Evolutionary conservation across 257 asterid genomes (phyloP).

Genomic region (Cruciata laevipes): DNA sequence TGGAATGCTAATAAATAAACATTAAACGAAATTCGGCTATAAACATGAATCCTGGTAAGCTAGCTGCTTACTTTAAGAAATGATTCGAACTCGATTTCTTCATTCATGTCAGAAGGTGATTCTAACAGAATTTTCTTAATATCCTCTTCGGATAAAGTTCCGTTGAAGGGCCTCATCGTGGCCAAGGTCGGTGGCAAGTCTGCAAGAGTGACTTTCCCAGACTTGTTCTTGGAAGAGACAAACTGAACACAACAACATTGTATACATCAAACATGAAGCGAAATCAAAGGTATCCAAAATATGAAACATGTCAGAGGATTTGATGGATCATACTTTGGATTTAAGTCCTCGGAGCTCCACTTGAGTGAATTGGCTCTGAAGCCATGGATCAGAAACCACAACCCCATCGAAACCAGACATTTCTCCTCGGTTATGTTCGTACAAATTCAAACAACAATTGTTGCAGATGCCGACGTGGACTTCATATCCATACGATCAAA

Average conservation of each 20-base stretch:
- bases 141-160: conserved; percentile 41
- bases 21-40: not conserved
- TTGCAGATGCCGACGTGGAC: not conserved
- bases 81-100: conserved; percentile 68
- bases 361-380: conserved; percentile 85
- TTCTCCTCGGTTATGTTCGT: conserved; percentile 15
- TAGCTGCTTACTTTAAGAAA: conserved; percentile 56
- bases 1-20: not conserved
- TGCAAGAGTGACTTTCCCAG: conserved; percentile 57
- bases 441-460: not conserved
- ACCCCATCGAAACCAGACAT: conserved; percentile 71
- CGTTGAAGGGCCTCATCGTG: conserved; percentile 50
- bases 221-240: conserved; percentile 39
- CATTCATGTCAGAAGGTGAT: conserved; percentile 37
- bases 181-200: conserved; percentile 65
- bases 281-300: not conserved
- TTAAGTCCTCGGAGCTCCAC: conserved; percentile 72
- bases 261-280: not conserved
- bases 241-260: conserved; percentile 29
- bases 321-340: conserved; percentile 34
- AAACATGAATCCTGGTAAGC: not conserved
- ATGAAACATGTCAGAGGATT: not conserved
- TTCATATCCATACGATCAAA: not conserved
- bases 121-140: conserved; percentile 46
- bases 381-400: conserved; percentile 67